phyloP scores from a whole-genome alignment of 2,329 filamentous ascomycete species.

The Cercospora sesami region DNA sequence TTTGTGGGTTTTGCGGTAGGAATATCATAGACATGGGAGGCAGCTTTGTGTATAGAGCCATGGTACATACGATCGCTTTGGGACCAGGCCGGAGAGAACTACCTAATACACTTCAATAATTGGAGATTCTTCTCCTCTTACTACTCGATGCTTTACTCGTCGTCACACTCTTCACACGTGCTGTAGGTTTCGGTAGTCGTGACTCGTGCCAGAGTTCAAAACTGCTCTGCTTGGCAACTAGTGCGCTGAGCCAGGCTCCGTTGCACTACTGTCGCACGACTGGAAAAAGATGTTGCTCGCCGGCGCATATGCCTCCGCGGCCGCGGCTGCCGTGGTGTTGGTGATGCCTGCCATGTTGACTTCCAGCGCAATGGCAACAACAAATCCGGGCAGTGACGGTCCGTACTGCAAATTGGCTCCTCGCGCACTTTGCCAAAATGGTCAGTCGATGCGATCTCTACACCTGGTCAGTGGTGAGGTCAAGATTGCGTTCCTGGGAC shows the following conservation, averaged over 20 bases:
- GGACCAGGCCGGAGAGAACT: neutral
- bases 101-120: neutral
- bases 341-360: neutral
- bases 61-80: conserved; percentile 2
- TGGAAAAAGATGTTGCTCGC: neutral
- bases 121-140: neutral
- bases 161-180: neutral
- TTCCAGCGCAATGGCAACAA: neutral
- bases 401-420: neutral
- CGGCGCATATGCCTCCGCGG: neutral
- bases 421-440: neutral
- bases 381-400: neutral
- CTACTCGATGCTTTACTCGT: neutral
- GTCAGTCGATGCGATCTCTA: neutral
- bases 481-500: neutral
- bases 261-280: neutral
- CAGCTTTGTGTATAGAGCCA: neutral
- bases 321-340: neutral
- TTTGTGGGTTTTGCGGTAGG: neutral
- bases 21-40: neutral
- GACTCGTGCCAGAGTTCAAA: neutral
- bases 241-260: neutral
- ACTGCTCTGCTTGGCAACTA: neutral
- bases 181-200: neutral
- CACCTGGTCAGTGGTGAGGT: neutral